Percentiles rank a stretch among this genome's conserved stretches.
phyloP scores from a whole-genome alignment of 2,329 filamentous ascomycete species.

The Endothia cerciana region DNA sequence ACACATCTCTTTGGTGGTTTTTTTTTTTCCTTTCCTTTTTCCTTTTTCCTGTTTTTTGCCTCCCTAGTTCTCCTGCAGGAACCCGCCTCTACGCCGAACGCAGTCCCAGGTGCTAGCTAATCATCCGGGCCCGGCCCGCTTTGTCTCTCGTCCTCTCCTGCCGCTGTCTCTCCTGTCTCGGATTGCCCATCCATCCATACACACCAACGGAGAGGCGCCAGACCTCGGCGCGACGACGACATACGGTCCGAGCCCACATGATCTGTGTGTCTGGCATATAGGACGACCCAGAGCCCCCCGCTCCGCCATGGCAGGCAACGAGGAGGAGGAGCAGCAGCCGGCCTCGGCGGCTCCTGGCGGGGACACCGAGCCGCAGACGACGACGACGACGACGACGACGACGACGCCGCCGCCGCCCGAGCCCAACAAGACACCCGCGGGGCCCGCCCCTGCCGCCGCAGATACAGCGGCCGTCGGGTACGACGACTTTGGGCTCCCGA shows the following conservation, averaged over 20 bases:
- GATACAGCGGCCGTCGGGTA: conserved; percentile 46
- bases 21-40: neutral
- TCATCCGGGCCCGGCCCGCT: neutral
- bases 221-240: neutral
- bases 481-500: conserved; percentile 74
- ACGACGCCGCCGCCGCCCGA: neutral
- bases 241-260: neutral
- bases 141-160: neutral
- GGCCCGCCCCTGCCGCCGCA: neutral
- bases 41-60: neutral
- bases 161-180: neutral
- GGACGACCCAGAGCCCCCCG: neutral
- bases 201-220: neutral
- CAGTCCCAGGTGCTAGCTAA: neutral
- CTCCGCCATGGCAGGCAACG: conserved; percentile 15
- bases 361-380: neutral
- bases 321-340: conserved; percentile 9
- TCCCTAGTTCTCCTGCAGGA: too few species aligned
- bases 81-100: too few species aligned
- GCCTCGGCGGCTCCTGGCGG: neutral
- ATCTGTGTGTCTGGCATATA: neutral
- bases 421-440: neutral
- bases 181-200: neutral
- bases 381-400: neutral
- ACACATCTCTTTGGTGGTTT: too few species aligned